phyloP scores from a whole-genome alignment of 257 asterid species.

The Ehretia macrophylla region DNA sequence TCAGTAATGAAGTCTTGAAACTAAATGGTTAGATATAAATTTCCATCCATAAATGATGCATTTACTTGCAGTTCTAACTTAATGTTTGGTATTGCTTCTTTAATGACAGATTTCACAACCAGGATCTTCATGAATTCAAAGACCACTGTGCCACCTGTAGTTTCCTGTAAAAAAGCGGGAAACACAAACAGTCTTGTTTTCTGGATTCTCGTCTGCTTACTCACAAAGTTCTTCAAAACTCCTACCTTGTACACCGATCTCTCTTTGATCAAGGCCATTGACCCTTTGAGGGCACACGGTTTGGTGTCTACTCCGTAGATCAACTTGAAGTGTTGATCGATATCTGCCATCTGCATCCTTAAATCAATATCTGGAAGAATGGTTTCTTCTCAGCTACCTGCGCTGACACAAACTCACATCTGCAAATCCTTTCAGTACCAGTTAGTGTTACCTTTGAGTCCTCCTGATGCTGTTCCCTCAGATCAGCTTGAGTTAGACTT shows the following conservation, averaged over 20 bases:
- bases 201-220: conserved; percentile 52
- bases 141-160: not conserved
- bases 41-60: too few relatives aligned
- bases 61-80: not conserved
- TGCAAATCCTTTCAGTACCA: conserved; percentile 11
- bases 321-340: not conserved
- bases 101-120: conserved; percentile 6
- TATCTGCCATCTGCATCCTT: conserved; percentile 15
- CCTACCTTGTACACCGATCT: conserved; percentile 14
- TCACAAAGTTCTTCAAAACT: conserved; percentile 31
- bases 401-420: not conserved
- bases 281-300: not conserved
- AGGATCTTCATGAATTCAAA: conserved; percentile 15
- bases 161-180: conserved; percentile 36
- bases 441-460: conserved; percentile 15
- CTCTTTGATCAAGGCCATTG: conserved; percentile 7
- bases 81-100: not conserved
- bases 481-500: conserved; percentile 31
- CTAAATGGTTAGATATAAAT: too few relatives aligned
- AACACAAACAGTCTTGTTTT: conserved; percentile 46
- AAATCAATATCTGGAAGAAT: conserved; percentile 9
- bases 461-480: conserved; percentile 13
- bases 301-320: not conserved
- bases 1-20: too few relatives aligned
- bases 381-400: conserved; percentile 22